phyloP scores from a whole-genome alignment of 192 early-diverging fungal genomes.

The Tieghemiomyces parasiticus region DNA sequence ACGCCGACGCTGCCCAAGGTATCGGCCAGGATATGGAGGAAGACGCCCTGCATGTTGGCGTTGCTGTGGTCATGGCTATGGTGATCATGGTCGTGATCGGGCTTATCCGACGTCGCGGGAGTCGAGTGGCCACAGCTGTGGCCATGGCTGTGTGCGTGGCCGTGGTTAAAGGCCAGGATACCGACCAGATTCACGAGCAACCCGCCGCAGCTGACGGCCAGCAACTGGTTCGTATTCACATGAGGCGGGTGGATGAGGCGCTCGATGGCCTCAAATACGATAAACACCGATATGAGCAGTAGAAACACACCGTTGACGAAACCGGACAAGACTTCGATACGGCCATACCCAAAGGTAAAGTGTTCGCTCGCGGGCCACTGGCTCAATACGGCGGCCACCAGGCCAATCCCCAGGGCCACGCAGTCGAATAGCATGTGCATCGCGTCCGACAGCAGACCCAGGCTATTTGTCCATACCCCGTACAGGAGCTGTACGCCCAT shows the following conservation, averaged over 20 bases:
- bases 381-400: constrained; percentile 77
- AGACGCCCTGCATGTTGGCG: constrained; percentile 89
- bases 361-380: constrained; percentile 77
- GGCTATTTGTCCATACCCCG: constrained; percentile 64
- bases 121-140: constrained; percentile 21
- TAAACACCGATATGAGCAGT: constrained; percentile 73
- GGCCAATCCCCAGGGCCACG: constrained; percentile 70
- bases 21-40: constrained; percentile 88
- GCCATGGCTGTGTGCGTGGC: constrained; percentile 44
- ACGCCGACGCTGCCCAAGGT: constrained; percentile 92
- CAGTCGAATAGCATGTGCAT: constrained; percentile 99
- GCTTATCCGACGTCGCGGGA: not conserved
- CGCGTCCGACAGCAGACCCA: constrained; percentile 89
- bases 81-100: constrained; percentile 21
- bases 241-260: constrained; percentile 71
- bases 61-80: constrained; percentile 26
- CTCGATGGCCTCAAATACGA: constrained; percentile 83
- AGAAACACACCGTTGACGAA: constrained; percentile 89
- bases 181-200: constrained; percentile 87
- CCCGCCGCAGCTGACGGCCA: constrained; percentile 79
- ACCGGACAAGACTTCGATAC: constrained; percentile 84
- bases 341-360: constrained; percentile 59
- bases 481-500: constrained; percentile 81
- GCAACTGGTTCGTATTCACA: constrained; percentile 69
- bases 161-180: constrained; percentile 84